Conservation (phyloP, 352 stramenopile genomes). For the Pythium periplocum region DNA sequence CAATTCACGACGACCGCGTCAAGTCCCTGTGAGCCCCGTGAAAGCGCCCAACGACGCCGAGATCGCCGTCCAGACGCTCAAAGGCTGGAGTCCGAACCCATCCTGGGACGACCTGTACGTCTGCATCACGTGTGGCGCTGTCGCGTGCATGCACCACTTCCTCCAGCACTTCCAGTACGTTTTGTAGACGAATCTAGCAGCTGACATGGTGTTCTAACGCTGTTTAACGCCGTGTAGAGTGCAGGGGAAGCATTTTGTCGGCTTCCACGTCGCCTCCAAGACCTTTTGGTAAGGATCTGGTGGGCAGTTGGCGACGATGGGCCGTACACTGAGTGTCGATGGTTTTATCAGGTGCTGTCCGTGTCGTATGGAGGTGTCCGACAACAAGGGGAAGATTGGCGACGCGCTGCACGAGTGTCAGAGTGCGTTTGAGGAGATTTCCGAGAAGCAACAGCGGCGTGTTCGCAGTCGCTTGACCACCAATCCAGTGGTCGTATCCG, state of each 20-base stretch:
- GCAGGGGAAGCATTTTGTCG: constrained; percentile 58
- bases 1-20: constrained; percentile 4
- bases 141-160: constrained; percentile 59
- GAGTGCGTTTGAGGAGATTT: constrained; percentile 39
- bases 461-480: constrained; percentile 9
- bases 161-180: constrained; percentile 40
- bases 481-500: not conserved
- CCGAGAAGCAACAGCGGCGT: constrained; percentile 37
- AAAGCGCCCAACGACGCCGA: not conserved
- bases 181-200: not conserved
- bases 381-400: constrained; percentile 32
- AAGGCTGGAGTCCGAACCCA: constrained; percentile 27
- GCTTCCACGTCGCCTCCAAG: constrained; percentile 36
- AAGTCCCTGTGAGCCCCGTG: not conserved
- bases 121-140: constrained; percentile 56
- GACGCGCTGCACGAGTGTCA: constrained; percentile 31
- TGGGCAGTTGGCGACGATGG: not conserved
- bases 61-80: constrained; percentile 5
- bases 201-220: too few species aligned
- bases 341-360: constrained; percentile 24
- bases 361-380: constrained; percentile 41
- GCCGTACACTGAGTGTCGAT: not conserved
- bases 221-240: constrained; percentile 10
- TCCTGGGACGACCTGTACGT: constrained; percentile 38
- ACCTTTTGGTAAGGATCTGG: constrained; percentile 43